Evolutionary conservation across 495 filamentous ascomycete species (phyloP).

Genomic region (Penicillium canariense): DNA sequence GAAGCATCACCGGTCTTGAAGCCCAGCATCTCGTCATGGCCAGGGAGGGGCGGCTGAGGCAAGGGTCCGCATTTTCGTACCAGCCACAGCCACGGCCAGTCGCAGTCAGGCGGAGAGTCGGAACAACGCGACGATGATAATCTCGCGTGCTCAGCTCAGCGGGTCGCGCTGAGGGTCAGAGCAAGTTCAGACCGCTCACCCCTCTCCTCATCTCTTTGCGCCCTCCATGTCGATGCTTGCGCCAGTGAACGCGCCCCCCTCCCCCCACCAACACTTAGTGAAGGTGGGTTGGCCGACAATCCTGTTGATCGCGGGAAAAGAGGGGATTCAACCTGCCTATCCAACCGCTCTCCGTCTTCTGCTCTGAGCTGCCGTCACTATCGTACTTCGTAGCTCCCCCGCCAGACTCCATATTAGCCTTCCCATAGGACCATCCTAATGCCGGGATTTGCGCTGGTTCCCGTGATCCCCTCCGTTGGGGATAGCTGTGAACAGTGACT

Average conservation of each 20-base stretch:
- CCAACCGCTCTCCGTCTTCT: no score
- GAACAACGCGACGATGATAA: slow-evolving; percentile 1
- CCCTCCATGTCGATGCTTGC: neutral
- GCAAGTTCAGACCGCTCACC: slow-evolving; percentile 15
- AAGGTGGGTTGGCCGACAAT: slow-evolving; percentile 12
- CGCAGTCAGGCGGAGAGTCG: neutral
- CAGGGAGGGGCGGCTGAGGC: slow-evolving; percentile 13
- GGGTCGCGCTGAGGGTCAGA: slow-evolving; percentile 5
- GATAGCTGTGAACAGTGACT: slow-evolving; percentile 13
- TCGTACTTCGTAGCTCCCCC: neutral
- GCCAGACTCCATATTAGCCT: no score
- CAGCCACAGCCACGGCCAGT: slow-evolving; percentile 3
- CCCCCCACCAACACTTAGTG: no score
- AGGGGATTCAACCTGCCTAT: slow-evolving; percentile 4
- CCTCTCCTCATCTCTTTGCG: neutral
- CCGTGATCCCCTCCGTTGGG: slow-evolving; percentile 5
- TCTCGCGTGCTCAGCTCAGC: slow-evolving; percentile 19
- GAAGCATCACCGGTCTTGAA: slow-evolving; percentile 2
- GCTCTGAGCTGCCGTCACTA: no score
- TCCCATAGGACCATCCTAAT: no score
- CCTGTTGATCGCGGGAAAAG: slow-evolving; percentile 23
- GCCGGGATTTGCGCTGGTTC: neutral
- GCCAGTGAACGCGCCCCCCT: slow-evolving; percentile 7
- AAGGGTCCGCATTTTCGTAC: no score
- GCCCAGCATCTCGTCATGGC: slow-evolving; percentile 2